Evolutionary conservation across 176 grass and related monocot species (phyloP), one percentile per base, ranked within the genome.

Genomic region (Coix lacrymajobi): DNA sequence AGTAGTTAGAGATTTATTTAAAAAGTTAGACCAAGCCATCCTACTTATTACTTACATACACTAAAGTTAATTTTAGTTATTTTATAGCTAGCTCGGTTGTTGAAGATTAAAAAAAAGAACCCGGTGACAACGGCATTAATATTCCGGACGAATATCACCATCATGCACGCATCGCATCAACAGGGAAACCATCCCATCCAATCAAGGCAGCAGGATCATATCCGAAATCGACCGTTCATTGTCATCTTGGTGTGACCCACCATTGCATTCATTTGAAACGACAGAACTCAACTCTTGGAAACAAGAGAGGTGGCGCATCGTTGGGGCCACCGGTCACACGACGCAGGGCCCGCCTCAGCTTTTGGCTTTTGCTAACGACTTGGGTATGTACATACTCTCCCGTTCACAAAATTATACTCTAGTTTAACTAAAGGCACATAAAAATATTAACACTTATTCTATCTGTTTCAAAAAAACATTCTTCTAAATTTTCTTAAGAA

Each of bases 161-260:
- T 70, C 79, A 89, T 44, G 72, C 44, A 73, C 30, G 34, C 79
- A 60, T 90, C 57, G 11, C 64, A 36, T 85, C 78, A 29, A 82
- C 83, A 85, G 82, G 41, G 44, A 89, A 37, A 33, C 52, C 78
- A 77, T 85, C 78, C 57, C 79, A 44, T 78, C 66, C 66, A 45
- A 76, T 89, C 88, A 78, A 43, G 57, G 56, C 78, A 71, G 56
- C 78, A 71, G 78, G 51, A 77, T 85, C 83, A 57, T 77, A 82
- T 71, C 73, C 83, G 30, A 73, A 57, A 72, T 73, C 36, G 88
- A 86, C 88, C 66, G 62, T 82, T 90, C 88, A 69, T 86, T 90
- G 83, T 82, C 88, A 85, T 45, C 51, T n/a, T 57, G 82, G n/a
- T 85, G 20, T 56, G 82, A 68, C 69, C 58, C 19, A 22, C 63